Conservation (phyloP, 768 basidiomycete species). For the Tulasnella sp. region DNA sequence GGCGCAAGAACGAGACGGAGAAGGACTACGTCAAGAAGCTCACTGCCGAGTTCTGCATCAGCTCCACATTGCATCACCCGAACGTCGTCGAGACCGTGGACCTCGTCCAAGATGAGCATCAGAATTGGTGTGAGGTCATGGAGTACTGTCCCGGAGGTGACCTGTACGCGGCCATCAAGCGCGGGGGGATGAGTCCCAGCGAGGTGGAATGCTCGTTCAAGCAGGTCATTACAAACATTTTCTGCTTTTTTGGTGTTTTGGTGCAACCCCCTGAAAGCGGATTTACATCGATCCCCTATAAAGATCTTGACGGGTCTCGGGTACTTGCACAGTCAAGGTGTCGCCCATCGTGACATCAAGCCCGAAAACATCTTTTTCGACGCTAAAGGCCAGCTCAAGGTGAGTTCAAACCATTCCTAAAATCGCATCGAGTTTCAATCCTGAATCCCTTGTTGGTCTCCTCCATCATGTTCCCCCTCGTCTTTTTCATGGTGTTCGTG, state of each 20-base stretch:
- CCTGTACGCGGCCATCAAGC: conserved; percentile 97
- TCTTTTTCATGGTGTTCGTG: conserved; percentile 18
- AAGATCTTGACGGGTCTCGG: conserved; percentile 66
- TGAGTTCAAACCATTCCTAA: conserved; percentile 25
- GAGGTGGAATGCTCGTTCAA: conserved; percentile 98
- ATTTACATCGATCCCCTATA: neutral
- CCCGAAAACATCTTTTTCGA: conserved; percentile 97
- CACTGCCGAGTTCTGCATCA: conserved; percentile 97
- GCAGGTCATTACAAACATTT: conserved; percentile 37
- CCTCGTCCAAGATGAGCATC: conserved; percentile 93
- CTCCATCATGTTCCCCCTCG: conserved; percentile 8
- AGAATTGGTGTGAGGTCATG: conserved; percentile 99
- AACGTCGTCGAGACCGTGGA: conserved; percentile 99
- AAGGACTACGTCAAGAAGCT: conserved; percentile 99
- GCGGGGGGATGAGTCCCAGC: conserved; percentile 79
- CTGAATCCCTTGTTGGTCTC: conserved; percentile 1
- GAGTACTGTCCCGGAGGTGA: conserved; percentile 98
- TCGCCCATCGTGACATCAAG: conserved; percentile 96
- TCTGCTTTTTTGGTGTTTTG: neutral
- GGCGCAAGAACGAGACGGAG: conserved; percentile 95
- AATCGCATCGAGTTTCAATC: neutral
- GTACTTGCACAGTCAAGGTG: conserved; percentile 92
- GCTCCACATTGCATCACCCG: conserved; percentile 82
- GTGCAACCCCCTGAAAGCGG: neutral
- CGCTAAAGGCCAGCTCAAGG: conserved; percentile 86